These are phyloP conservation scores for Agastache rugosa DNA, from an alignment of 257 asterid genomes.

Conservation along the genomic window DNA sequence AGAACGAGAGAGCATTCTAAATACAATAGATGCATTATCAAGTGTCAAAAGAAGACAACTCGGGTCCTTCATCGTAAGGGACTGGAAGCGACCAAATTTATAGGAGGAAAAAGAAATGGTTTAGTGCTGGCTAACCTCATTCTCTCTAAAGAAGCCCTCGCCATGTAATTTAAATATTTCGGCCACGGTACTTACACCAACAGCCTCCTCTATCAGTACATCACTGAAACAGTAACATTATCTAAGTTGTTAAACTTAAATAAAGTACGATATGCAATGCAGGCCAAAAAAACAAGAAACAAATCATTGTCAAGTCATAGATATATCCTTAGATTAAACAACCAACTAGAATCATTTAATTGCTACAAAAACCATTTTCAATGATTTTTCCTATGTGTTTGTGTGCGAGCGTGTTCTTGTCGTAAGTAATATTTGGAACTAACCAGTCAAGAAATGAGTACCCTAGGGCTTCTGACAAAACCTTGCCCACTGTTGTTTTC, in stretches of 20 bases:
- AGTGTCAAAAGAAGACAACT: background rate
- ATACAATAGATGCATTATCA: background rate
- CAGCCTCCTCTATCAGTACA: conserved; percentile 69
- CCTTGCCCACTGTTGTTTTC: conserved; percentile 89
- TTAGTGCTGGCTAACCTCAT: conserved; percentile 60
- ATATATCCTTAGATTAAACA: background rate
- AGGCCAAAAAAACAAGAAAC: conserved; percentile 13
- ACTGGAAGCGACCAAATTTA: background rate
- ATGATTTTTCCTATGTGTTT: background rate
- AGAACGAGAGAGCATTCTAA: background rate
- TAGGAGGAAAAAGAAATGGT: background rate
- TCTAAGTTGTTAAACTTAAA: background rate
- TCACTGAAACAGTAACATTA: conserved; percentile 56
- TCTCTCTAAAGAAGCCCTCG: conserved; percentile 77
- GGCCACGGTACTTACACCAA: conserved; percentile 68
- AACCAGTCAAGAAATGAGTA: conserved; percentile 93
- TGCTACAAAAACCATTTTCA: background rate
- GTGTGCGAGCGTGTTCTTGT: background rate
- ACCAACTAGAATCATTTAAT: conserved; percentile 12
- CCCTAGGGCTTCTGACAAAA: conserved; percentile 77
- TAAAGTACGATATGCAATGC: background rate
- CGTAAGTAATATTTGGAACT: conserved; percentile 37
- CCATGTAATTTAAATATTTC: conserved; percentile 76
- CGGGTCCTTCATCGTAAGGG: background rate
- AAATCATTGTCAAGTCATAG: conserved; percentile 1